phyloP scores from a whole-genome alignment of 306 rosid species.

The Notholithocarpus densiflorus region DNA sequence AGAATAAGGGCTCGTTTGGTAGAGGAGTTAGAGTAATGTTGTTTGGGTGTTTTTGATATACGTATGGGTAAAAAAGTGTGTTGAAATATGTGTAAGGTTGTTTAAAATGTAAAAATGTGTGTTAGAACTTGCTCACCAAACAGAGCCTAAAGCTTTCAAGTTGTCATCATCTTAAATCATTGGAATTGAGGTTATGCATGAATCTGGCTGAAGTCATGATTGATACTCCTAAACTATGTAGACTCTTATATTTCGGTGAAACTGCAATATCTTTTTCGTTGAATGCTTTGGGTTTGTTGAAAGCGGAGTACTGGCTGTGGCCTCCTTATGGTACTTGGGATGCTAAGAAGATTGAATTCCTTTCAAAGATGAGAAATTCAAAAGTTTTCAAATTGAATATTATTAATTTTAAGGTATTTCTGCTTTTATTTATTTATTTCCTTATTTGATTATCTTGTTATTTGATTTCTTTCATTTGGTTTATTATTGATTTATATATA shows the following conservation, averaged over 20 bases:
- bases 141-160: conserved; percentile 31
- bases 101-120: too few relatives aligned
- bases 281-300: too few relatives aligned
- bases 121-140: too few relatives aligned
- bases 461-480: neutral
- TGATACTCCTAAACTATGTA: conserved; percentile 22
- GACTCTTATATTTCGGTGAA: neutral
- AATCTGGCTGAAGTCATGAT: conserved; percentile 15
- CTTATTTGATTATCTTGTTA: neutral
- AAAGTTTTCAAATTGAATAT: neutral
- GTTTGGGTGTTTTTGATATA: too few relatives aligned
- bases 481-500: neutral
- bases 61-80: too few relatives aligned
- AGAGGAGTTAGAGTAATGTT: too few relatives aligned
- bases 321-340: too few relatives aligned
- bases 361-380: neutral
- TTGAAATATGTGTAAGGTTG: too few relatives aligned
- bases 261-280: too few relatives aligned
- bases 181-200: conserved; percentile 7
- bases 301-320: too few relatives aligned
- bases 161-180: conserved; percentile 9
- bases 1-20: too few relatives aligned
- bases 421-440: neutral
- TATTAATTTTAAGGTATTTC: neutral
- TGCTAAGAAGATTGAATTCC: conserved; percentile 7